Evolutionary conservation across 140 eudicot species (phyloP).

Genomic region (Oenanthe javanica): DNA sequence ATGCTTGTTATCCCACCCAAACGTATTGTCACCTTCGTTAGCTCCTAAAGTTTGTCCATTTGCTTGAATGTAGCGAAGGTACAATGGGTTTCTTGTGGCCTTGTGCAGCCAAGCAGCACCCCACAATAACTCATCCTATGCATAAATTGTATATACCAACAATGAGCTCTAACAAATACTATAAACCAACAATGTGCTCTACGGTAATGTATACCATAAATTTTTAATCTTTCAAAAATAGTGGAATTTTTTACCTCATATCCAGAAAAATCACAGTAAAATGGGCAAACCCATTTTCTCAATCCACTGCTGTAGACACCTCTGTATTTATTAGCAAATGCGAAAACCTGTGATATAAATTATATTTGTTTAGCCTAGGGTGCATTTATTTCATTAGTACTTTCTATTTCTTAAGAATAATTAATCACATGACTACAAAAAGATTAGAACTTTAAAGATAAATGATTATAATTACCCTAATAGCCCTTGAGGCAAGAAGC

Average conservation of each 20-base stretch:
- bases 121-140: constrained; percentile 88
- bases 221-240: background rate
- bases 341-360: constrained; percentile 60
- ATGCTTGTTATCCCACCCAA: constrained; percentile 99
- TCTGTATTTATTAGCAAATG: constrained; percentile 93
- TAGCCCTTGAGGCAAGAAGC: constrained; percentile 62
- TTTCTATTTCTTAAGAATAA: background rate
- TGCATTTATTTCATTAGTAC: background rate
- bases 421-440: background rate
- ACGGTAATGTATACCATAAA: background rate
- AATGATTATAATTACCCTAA: constrained; percentile 38
- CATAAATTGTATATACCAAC: background rate
- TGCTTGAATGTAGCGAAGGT: constrained; percentile 63
- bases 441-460: background rate
- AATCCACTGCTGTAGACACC: constrained; percentile 72
- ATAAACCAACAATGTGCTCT: background rate
- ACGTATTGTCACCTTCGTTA: constrained; percentile 73
- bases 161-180: background rate
- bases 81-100: constrained; percentile 78
- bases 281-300: constrained; percentile 65
- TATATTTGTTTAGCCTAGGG: background rate
- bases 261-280: constrained; percentile 75
- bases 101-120: constrained; percentile 98
- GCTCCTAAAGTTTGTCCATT: constrained; percentile 91
- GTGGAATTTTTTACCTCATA: constrained; percentile 41